A percentile compares a stretch with the other conserved stretches of the same genome.
These are phyloP conservation scores for Aeschynomene evenia DNA, from an alignment of 306 rosid genomes.

Conservation along the genomic window DNA sequence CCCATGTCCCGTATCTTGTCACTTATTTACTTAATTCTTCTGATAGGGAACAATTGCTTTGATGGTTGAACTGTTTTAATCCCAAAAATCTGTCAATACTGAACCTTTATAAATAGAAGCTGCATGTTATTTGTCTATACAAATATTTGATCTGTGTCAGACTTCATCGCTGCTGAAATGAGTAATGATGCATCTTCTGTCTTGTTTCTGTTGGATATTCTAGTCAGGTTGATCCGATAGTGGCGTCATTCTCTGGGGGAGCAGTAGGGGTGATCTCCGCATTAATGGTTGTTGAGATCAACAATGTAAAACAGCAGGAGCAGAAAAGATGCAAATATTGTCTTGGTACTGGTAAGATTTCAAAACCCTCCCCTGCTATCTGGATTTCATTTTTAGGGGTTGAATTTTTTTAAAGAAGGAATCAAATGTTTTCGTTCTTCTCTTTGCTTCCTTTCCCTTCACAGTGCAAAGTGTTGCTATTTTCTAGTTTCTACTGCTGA, in stretches of 20 bases:
- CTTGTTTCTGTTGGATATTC: slow-evolving; percentile 30
- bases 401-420: not conserved
- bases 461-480: not conserved
- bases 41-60: not conserved
- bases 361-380: not conserved
- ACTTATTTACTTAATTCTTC: slow-evolving; percentile 8
- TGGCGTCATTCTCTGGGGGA: slow-evolving; percentile 98
- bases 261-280: slow-evolving; percentile 98
- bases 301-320: slow-evolving; percentile 95
- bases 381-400: slow-evolving; percentile 6
- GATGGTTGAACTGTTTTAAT: not conserved
- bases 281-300: slow-evolving; percentile 93
- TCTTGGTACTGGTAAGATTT: slow-evolving; percentile 84
- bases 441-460: not conserved
- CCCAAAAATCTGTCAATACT: not conserved
- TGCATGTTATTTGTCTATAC: not conserved
- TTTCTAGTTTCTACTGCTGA: not conserved
- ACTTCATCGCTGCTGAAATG: not conserved
- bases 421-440: slow-evolving; percentile 13
- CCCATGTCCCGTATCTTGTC: slow-evolving; percentile 9
- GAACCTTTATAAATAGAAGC: slow-evolving; percentile 4
- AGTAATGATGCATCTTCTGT: slow-evolving; percentile 3
- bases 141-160: slow-evolving; percentile 2
- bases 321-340: slow-evolving; percentile 96
- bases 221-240: slow-evolving; percentile 99